These are phyloP conservation scores for Backusella westeae DNA, from an alignment of 192 early-diverging fungal species.

Conservation along the genomic window DNA sequence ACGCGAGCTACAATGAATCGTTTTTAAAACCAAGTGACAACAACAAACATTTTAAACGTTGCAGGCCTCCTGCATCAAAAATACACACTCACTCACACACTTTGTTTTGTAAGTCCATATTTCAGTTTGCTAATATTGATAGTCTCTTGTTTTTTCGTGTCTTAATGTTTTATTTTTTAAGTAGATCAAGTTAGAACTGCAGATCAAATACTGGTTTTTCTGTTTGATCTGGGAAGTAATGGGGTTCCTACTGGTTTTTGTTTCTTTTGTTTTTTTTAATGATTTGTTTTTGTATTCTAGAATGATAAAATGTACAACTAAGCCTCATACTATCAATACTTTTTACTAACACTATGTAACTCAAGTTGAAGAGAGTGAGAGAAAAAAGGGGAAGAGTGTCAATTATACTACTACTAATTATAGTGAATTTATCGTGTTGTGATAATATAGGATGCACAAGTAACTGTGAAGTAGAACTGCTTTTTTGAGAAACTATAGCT, in stretches of 20 bases:
- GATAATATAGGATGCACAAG: not conserved
- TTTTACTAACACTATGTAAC: not conserved
- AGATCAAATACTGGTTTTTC: not conserved
- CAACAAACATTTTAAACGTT: constrained; percentile 8
- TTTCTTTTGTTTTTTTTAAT: not conserved
- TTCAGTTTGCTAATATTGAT: not conserved
- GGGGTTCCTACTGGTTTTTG: not conserved
- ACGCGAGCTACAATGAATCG: constrained; percentile 7
- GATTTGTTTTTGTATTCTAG: not conserved
- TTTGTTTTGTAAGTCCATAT: not conserved
- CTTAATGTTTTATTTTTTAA: not conserved
- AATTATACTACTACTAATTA: not conserved
- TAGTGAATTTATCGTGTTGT: not conserved
- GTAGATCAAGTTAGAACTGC: not conserved
- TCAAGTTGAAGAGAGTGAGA: not conserved
- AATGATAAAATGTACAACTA: not conserved
- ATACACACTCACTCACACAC: not conserved
- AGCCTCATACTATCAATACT: not conserved
- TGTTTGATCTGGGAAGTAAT: not conserved
- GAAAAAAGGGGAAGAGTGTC: not conserved
- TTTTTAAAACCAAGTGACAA: constrained; percentile 10
- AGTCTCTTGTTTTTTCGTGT: not conserved
- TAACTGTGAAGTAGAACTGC: not conserved
- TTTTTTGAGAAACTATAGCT: not conserved
- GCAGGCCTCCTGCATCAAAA: constrained; percentile 2